Base-by-base conservation (phyloP, 371 early-diverging fungal genomes). In the Aphelidium insulamus region DNA sequence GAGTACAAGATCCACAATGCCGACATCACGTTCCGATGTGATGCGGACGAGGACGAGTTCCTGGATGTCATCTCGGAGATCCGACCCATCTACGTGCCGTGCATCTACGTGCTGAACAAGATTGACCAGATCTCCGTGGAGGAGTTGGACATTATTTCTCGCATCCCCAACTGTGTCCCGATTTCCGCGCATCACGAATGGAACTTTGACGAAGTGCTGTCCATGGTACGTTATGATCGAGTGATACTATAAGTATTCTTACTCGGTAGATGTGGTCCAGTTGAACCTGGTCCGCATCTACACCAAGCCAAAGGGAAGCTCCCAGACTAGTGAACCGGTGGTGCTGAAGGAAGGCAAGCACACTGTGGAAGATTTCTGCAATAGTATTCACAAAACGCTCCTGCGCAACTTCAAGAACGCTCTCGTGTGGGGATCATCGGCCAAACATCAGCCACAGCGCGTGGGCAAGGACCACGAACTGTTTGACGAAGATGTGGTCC, bases 401-500 rank as follows among this genome's bases (percentile, higher is more conserved):
- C 49, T 97, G 36, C 72, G 68, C 24, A 80, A 95, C 49, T 92
- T 99, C 57, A 90, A 83, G 59, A 75, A 81, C 62, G 97, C 91
- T 3, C 55, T 91, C 49, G 98, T 99, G 9, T 99, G 99, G 99
- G 99, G 99, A 33, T 60, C 65, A 26, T 87, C 88, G 17, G 97
- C 90, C 26, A 99, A 99, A 55, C 94, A 97, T 55, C 79, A 80
- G 40, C 92, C 97, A 37, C 97, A 97, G 61, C 88, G 88, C 61
- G 99, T 99, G 23, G 99, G 99, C 37, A 74, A 79, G 46, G 94
- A 92, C 39, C 99, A 99, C 49, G 49, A 72, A 11, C 55, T 99
- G 32, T 51, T 61, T 26, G 98, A 99, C 53, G 95, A 94, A 57
- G 99, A 99, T 66, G 98, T 99, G 4, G 97, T 99, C n/a, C 95